Evolutionary conservation across 225 moss, liverwort and hornwort species (phyloP), one percentile per base, ranked within the genome.

Genomic region (Neckera pumila): DNA sequence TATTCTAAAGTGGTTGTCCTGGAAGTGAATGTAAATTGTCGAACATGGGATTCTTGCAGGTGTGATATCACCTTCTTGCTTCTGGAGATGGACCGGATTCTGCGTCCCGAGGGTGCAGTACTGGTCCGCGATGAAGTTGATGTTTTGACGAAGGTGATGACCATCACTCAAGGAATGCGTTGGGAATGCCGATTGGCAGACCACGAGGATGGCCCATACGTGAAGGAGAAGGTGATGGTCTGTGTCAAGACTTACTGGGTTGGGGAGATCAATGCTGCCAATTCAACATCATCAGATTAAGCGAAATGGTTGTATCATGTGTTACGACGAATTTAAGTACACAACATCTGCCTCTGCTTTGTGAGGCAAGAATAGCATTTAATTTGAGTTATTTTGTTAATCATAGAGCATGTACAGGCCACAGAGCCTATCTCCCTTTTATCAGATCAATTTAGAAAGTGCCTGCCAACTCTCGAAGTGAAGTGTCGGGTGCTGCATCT

Each of bases 161-260:
- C 86, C 20, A 94, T 97, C 87, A 95, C 93, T 7, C 92, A 90
- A 76, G 98, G 95, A 40, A 98, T 98, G 92, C 94, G 97, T 8
- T 98, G 97, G 95, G 94, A 96, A 11, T 95, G 97, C 81, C 96
- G 93, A 73, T 86, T 97, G 92, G 97, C 96, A n/a, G 96, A 98
- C 47, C 98, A 98, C 27, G 97, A 98, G 81, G 96, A 98, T 59
- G 98, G 96, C 20, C 95, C 97, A 3, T 88, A 93, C 21, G 90
- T 84, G 23, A 91, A 88, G 58, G 96, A 98, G 89, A 98, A 98
- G 88, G 91, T 95, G 78, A 64, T 98, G 89, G 91, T 98, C 33
- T 95, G 92, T n/a, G 91, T 95, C 21, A 97, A 98, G 89, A 92
- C 86, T 17, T 98, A 98, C 92, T 98, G 97, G 97, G 95, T 95